A percentile compares a stretch with the other conserved stretches of the same genome.
Conservation (phyloP, 2,329 filamentous ascomycete species). For the Aspergillus japonicus region DNA sequence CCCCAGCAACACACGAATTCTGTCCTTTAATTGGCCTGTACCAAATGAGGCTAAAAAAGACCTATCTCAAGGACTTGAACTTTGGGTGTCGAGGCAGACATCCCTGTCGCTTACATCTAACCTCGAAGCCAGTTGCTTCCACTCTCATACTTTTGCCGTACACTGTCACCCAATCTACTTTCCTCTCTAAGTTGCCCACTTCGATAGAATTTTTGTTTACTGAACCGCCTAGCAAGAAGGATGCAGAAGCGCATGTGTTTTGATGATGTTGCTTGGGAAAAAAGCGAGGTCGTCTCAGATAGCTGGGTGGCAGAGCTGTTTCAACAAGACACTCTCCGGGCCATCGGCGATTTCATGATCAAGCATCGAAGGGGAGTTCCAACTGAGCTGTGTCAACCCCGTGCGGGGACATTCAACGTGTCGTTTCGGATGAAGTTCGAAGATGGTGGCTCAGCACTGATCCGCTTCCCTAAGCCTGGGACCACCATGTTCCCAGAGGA, state of each 20-base stretch:
- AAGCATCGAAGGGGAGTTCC: conserved; percentile 3
- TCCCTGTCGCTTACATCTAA: too few species aligned
- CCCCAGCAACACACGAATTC: too few species aligned
- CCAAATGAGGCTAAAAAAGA: too few species aligned
- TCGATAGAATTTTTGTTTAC: too few species aligned
- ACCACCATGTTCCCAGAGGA: conserved; percentile 28
- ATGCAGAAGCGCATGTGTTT: background rate
- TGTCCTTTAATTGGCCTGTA: too few species aligned
- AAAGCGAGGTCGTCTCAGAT: conserved; percentile 6
- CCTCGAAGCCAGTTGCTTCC: too few species aligned
- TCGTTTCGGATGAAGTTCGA: conserved; percentile 21
- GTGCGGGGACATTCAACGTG: conserved; percentile 22
- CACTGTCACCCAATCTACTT: too few species aligned
- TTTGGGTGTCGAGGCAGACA: too few species aligned
- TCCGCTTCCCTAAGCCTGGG: conserved; percentile 19
- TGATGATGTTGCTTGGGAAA: conserved; percentile 13
- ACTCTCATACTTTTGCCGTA: too few species aligned
- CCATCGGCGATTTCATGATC: conserved; percentile 13
- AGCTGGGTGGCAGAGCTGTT: conserved; percentile 3
- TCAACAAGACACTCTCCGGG: background rate
- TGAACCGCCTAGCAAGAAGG: too few species aligned
- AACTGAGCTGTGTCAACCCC: conserved; percentile 5
- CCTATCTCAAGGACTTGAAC: too few species aligned
- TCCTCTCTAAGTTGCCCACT: too few species aligned
- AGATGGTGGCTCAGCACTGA: conserved; percentile 14